Percentiles rank a stretch among this genome's conserved stretches.
These are phyloP conservation scores for Magnusiomyces paraingens DNA, from an alignment of 1,139 yeast genomes.

Conservation along the genomic window DNA sequence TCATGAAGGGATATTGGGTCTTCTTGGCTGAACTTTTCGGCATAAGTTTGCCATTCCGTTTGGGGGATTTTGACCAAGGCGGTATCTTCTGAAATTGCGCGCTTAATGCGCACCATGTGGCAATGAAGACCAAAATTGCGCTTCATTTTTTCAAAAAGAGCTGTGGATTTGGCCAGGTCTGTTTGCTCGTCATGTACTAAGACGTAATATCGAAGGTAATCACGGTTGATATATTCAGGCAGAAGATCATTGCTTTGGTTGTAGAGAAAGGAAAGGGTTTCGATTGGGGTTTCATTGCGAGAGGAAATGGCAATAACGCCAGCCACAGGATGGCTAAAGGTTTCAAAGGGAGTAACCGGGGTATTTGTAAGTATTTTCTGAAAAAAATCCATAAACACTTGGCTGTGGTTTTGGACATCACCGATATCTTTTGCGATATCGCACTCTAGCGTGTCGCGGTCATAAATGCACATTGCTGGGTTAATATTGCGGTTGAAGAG, in stretches of 20 bases:
- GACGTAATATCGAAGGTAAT: conserved; percentile 35
- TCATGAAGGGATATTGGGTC: conserved; percentile 25
- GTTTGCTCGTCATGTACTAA: conserved; percentile 35
- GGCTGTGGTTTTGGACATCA: conserved; percentile 26
- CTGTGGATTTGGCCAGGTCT: conserved; percentile 28
- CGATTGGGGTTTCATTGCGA: conserved; percentile 42
- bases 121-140: conserved; percentile 35
- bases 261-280: conserved; percentile 37
- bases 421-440: conserved; percentile 23
- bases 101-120: conserved; percentile 28
- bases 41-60: conserved; percentile 9
- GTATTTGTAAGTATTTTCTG: conserved; percentile 56
- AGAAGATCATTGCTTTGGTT: conserved; percentile 29
- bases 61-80: conserved; percentile 4
- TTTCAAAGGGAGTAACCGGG: conserved; percentile 71
- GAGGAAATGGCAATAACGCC: conserved; percentile 62
- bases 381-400: conserved; percentile 55
- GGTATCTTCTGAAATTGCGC: conserved; percentile 11
- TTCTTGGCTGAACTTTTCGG: background rate
- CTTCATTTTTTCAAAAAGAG: conserved; percentile 33
- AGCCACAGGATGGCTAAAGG: conserved; percentile 83
- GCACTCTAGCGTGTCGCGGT: conserved; percentile 1
- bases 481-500: conserved; percentile 1
- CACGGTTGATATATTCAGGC: conserved; percentile 34
- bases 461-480: background rate